A percentile compares a stretch with the other conserved stretches of the same genome.
These are phyloP conservation scores for Citrus reticulata DNA, from an alignment of 345 rosid genomes.

Conservation along the genomic window DNA sequence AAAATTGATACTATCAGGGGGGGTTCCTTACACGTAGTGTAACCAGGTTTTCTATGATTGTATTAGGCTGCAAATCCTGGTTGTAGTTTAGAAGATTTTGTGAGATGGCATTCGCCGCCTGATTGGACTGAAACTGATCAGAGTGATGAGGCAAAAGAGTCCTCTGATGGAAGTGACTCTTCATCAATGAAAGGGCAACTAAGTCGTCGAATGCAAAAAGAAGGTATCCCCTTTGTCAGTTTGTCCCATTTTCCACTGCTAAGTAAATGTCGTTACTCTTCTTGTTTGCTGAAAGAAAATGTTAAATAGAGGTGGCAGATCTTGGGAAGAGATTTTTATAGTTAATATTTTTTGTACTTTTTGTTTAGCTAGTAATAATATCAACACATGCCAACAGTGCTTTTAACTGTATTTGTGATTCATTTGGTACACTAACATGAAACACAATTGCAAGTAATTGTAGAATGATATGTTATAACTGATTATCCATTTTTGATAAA, in stretches of 20 bases:
- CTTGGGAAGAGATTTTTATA: not conserved
- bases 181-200: conserved; percentile 65
- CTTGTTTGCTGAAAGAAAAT: not conserved
- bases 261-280: not conserved
- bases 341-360: not conserved
- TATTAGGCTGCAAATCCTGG: conserved; percentile 98
- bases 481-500: not conserved
- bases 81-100: conserved; percentile 95
- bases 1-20: not conserved
- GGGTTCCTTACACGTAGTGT: not conserved
- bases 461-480: not conserved
- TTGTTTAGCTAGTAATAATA: not conserved
- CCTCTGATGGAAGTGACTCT: conserved; percentile 35
- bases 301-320: not conserved
- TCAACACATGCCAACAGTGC: not conserved
- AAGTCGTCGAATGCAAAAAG: conserved; percentile 93
- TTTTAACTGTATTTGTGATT: not conserved
- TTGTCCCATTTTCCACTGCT: not conserved
- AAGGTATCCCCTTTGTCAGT: conserved; percentile 46
- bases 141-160: conserved; percentile 34
- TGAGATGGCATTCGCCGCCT: conserved; percentile 99
- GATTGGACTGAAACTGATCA: conserved; percentile 82
- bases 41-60: not conserved
- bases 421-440: not conserved
- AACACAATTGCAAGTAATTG: not conserved